These are phyloP conservation scores for Rhizopogon hawkerae DNA, from an alignment of 1,284 basidiomycete species.

Conservation along the genomic window DNA sequence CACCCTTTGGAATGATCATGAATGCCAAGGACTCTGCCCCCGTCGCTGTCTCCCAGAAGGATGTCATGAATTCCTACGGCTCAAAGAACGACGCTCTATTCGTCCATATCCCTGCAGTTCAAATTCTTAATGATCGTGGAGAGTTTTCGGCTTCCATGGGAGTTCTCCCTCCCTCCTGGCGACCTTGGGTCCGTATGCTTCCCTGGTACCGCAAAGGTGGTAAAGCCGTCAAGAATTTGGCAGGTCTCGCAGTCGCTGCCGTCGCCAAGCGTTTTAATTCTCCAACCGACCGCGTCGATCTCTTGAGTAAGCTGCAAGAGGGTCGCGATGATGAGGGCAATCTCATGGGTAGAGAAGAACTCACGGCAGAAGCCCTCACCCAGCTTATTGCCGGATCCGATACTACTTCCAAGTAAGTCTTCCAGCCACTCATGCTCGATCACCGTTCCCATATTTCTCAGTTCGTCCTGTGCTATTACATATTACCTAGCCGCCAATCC, in stretches of 20 bases:
- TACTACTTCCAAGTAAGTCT: conserved; percentile 71
- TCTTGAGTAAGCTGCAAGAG: conserved; percentile 72
- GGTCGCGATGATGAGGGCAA: conserved; percentile 74
- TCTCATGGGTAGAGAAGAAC: conserved; percentile 68
- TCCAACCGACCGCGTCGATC: conserved; percentile 63
- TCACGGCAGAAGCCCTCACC: conserved; percentile 82
- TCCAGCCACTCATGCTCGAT: background rate
- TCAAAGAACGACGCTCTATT: conserved; percentile 37
- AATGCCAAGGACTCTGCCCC: conserved; percentile 68
- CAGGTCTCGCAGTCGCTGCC: conserved; percentile 76
- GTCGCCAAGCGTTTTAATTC: conserved; percentile 66
- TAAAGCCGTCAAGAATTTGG: conserved; percentile 63
- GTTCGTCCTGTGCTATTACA: conserved; percentile 79
- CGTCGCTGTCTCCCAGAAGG: conserved; percentile 40
- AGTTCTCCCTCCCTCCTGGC: conserved; percentile 63
- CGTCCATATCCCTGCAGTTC: conserved; percentile 68
- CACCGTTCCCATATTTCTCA: conserved; percentile 20
- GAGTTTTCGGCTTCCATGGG: conserved; percentile 84
- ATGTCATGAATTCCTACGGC: conserved; percentile 52
- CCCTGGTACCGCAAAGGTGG: conserved; percentile 75
- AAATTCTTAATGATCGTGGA: conserved; percentile 85
- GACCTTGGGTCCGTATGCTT: conserved; percentile 54
- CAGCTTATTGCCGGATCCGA: conserved; percentile 82
- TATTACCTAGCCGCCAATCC: conserved; percentile 73
- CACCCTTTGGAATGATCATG: conserved; percentile 84